Conservation (phyloP, 495 filamentous ascomycete species). For the Trichocladium uniseriatum region DNA sequence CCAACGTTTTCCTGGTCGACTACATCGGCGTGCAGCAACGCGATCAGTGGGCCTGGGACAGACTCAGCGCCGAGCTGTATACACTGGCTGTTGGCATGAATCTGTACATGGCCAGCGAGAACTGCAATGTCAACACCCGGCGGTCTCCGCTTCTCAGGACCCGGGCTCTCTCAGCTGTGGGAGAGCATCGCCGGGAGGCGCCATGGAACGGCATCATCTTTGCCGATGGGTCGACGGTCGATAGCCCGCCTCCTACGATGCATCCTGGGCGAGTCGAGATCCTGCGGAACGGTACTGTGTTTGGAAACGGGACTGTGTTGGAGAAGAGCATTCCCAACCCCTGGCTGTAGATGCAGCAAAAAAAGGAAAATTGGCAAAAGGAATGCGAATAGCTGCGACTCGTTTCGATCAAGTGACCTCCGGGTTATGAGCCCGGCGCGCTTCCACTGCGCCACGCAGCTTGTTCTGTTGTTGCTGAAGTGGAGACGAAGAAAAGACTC, state of each 20-base stretch:
- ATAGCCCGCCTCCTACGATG: constrained; percentile 1
- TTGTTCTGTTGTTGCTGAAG: not conserved
- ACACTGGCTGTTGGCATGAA: constrained; percentile 19
- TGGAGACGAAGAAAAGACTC: no score
- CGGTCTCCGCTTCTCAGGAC: constrained; percentile 5
- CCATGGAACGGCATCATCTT: constrained; percentile 16
- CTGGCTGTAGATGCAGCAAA: not conserved
- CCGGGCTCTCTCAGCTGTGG: no score
- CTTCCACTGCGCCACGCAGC: not conserved
- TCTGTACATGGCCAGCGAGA: constrained; percentile 19
- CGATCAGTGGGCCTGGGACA: constrained; percentile 14
- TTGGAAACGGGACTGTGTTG: constrained; percentile 11
- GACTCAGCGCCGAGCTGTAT: constrained; percentile 20
- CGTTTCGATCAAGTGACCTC: not conserved
- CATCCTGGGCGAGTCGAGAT: constrained; percentile 6
- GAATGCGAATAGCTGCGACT: not conserved
- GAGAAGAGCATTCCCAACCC: constrained; percentile 11
- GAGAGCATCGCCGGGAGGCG: not conserved
- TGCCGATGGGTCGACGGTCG: constrained; percentile 13
- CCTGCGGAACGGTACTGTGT: constrained; percentile 8
- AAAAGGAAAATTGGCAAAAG: not conserved
- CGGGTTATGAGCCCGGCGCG: not conserved
- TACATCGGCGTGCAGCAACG: constrained; percentile 18
- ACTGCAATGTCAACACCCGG: constrained; percentile 14
- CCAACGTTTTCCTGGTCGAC: constrained; percentile 19